phyloP scores from a whole-genome alignment of 2,329 filamentous ascomycete species.

The Paecilomyces niveus region DNA sequence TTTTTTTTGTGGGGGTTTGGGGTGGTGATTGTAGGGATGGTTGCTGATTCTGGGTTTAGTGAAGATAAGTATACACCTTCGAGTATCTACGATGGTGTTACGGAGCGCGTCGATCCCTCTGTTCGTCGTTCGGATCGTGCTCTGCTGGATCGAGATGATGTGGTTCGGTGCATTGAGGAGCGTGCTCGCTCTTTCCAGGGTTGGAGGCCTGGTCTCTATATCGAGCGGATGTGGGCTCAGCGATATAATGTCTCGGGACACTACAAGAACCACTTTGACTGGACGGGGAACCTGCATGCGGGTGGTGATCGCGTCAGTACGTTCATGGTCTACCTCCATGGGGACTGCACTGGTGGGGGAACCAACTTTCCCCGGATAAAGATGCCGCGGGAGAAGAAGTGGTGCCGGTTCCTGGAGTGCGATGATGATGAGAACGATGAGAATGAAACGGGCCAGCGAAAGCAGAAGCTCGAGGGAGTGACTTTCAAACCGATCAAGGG shows the following conservation, averaged over 20 bases:
- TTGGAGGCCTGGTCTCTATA: slow-evolving; percentile 51
- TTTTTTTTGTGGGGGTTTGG: neutral
- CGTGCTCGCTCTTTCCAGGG: slow-evolving; percentile 54
- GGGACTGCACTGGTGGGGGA: slow-evolving; percentile 50
- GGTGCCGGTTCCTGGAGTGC: slow-evolving; percentile 55
- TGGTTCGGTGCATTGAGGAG: slow-evolving; percentile 52
- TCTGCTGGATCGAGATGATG: slow-evolving; percentile 39
- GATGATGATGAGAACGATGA: slow-evolving; percentile 26
- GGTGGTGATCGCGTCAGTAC: slow-evolving; percentile 44
- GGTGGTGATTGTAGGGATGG: no score
- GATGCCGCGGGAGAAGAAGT: slow-evolving; percentile 37
- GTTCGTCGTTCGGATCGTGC: slow-evolving; percentile 49
- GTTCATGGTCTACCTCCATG: slow-evolving; percentile 56
- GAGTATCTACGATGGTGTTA: slow-evolving; percentile 46
- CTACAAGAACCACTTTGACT: slow-evolving; percentile 56
- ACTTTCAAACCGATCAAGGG: slow-evolving; percentile 53
- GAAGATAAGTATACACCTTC: slow-evolving; percentile 46
- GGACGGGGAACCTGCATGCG: slow-evolving; percentile 35
- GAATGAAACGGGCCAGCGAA: slow-evolving; percentile 8
- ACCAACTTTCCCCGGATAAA: slow-evolving; percentile 53
- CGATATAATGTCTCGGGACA: slow-evolving; percentile 52
- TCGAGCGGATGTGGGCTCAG: slow-evolving; percentile 56
- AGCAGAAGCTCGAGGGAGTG: slow-evolving; percentile 35
- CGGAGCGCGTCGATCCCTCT: slow-evolving; percentile 40
- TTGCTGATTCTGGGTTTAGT: slow-evolving; percentile 18